Base-by-base conservation (phyloP, 495 filamentous ascomycete genomes). In the Penicillium robsamsonii region DNA sequence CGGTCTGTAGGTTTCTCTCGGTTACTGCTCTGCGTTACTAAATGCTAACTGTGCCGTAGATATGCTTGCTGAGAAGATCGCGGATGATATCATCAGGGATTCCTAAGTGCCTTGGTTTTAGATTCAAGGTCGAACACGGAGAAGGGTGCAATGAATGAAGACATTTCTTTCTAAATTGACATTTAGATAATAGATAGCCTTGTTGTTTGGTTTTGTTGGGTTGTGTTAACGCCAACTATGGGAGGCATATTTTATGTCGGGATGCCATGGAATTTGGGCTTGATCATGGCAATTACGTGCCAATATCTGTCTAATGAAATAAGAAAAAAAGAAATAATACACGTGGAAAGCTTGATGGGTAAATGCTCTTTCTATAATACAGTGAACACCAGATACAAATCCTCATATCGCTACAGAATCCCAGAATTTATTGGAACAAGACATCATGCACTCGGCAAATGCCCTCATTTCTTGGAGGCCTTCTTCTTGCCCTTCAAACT, bases 21-120 rank as follows among this genome's bases (percentile, higher is more conserved):
- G 17, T 11, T 12, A 5, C 44, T 31, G 11, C 31, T 50, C 1
- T 35, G 50, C 1, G 5, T 31, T 18, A 12, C 11, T 5, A 12
- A 33, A 22, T 45, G 15, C 55, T 61, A 35, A 55, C 24, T 27
- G 27, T n/a, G 15, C 42, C 37, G 15, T 35, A 73, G 66, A 79
- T 67, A 74, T 72, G 67, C 65, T 84, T 33, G 81, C 80, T 0
- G 81, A 84, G 72, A 84, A 84, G 66, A 80, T 83, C 57, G 70
- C 77, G 2, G 68, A 73, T 41, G 68, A 62, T 38, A 81, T 84
- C 4, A 58, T 71, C 9, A 17, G 57, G 5, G 49, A 33, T 31
- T 48, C 49, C 9, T 46, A 33, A 38, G 10, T 18, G 22, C 13
- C 12, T 29, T 45, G 17, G 22, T 22, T 5, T 17, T 24, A 13